A percentile compares a stretch with the other conserved stretches of the same genome.
Evolutionary conservation across 225 moss, liverwort and hornwort species (phyloP).

Genomic region (Bryoerythrophyllum caledonicum): DNA sequence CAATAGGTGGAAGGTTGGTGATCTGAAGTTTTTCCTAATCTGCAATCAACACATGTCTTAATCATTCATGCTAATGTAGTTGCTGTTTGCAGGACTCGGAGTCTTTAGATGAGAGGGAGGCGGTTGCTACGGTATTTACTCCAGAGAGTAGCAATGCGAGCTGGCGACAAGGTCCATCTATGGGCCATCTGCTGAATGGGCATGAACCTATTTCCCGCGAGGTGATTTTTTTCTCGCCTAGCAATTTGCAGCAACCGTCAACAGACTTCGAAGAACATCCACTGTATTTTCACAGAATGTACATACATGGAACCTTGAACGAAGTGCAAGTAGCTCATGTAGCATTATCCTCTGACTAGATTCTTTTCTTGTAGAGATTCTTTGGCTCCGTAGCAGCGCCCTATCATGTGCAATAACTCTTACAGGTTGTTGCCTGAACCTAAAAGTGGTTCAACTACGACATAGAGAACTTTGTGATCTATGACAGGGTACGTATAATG

Average conservation of each 20-base stretch:
- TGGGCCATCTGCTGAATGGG: constrained; percentile 87
- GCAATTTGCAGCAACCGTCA: constrained; percentile 38
- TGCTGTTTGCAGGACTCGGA: constrained; percentile 45
- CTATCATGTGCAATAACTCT: constrained; percentile 13
- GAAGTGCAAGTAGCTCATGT: constrained; percentile 84
- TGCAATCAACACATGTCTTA: neutral
- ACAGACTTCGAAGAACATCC: constrained; percentile 21
- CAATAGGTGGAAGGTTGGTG: constrained; percentile 59
- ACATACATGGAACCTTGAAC: constrained; percentile 75
- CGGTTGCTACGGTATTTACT: constrained; percentile 67
- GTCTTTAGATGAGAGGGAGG: constrained; percentile 59
- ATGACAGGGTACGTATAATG: neutral
- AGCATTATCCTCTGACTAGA: constrained; percentile 70
- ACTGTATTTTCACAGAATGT: constrained; percentile 78
- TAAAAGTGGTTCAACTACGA: neutral
- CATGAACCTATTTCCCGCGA: constrained; percentile 86
- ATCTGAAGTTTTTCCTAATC: neutral
- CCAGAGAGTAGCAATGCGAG: constrained; percentile 35
- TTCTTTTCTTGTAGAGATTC: constrained; percentile 39
- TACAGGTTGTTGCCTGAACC: neutral
- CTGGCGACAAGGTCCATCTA: constrained; percentile 45
- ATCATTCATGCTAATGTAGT: neutral
- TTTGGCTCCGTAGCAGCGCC: constrained; percentile 9
- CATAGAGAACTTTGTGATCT: neutral
- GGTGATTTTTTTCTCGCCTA: constrained; percentile 65